Percentiles rank a stretch among this genome's conserved stretches.
phyloP scores from a whole-genome alignment of 345 rosid genomes.

The Moricandia arvensis region DNA sequence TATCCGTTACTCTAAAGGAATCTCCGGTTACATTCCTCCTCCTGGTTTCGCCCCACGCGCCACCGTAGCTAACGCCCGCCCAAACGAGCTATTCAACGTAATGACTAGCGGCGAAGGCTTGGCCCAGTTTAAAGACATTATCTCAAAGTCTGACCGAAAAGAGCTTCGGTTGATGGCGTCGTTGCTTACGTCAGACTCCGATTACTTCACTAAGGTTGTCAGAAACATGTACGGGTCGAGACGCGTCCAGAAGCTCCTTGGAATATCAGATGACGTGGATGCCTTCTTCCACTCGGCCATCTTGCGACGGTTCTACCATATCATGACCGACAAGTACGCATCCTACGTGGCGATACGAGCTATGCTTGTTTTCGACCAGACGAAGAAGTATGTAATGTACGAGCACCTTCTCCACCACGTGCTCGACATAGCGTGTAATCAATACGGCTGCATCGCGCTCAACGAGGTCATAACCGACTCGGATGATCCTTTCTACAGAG shows the following conservation, averaged over 20 bases:
- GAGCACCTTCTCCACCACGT: not conserved
- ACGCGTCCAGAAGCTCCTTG: conserved; percentile 20
- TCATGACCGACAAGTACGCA: conserved; percentile 19
- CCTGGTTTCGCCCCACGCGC: conserved; percentile 11
- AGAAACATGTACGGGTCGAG: not conserved
- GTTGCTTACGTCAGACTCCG: conserved; percentile 4
- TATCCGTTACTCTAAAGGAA: not conserved
- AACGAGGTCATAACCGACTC: not conserved
- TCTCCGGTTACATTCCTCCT: conserved; percentile 13
- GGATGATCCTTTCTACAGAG: conserved; percentile 1
- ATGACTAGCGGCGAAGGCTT: not conserved
- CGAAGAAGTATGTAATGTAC: not conserved
- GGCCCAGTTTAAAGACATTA: not conserved
- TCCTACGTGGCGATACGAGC: conserved; percentile 21
- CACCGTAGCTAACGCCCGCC: not conserved
- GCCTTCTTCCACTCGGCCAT: not conserved
- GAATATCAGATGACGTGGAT: conserved; percentile 17
- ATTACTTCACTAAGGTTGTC: conserved; percentile 1
- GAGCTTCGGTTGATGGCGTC: not conserved
- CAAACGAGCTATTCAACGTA: not conserved
- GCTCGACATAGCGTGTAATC: not conserved
- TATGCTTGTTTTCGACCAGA: conserved; percentile 2
- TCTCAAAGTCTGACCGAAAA: not conserved
- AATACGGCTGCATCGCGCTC: conserved; percentile 10
- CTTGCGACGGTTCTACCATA: conserved; percentile 2